A percentile compares a stretch with the other conserved stretches of the same genome.
These are phyloP conservation scores for Allium fistulosum DNA, from an alignment of 106 monocot genomes.

Conservation along the genomic window DNA sequence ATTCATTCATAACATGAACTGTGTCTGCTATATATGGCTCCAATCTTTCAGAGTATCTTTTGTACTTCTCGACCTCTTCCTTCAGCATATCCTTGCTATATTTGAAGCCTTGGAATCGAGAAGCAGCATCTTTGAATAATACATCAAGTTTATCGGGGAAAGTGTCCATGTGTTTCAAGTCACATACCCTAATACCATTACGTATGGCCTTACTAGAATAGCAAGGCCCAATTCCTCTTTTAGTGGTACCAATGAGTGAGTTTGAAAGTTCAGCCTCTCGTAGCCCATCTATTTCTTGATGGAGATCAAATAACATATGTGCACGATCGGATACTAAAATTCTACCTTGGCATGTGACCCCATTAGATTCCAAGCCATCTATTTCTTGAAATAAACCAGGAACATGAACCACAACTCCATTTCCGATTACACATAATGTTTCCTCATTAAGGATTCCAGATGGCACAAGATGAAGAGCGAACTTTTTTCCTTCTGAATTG, in stretches of 20 bases:
- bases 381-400: conserved; percentile 90
- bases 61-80: conserved; percentile 76
- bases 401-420: conserved; percentile 86
- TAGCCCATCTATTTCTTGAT: conserved; percentile 77
- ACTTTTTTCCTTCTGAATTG: conserved; percentile 85
- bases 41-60: conserved; percentile 59
- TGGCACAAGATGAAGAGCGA: conserved; percentile 93
- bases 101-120: conserved; percentile 63
- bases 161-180: conserved; percentile 82
- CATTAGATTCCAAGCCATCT: conserved; percentile 71
- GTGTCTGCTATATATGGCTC: conserved; percentile 84
- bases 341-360: conserved; percentile 62
- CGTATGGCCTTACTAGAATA: conserved; percentile 86
- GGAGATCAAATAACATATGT: conserved; percentile 88
- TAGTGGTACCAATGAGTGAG: conserved; percentile 92
- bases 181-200: conserved; percentile 79
- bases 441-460: conserved; percentile 90
- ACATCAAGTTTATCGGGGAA: conserved; percentile 67
- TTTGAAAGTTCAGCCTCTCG: conserved; percentile 84
- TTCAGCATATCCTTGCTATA: conserved; percentile 44
- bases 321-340: conserved; percentile 93
- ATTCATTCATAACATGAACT: conserved; percentile 67
- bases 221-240: conserved; percentile 90
- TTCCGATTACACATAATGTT: conserved; percentile 82
- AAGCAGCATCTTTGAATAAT: conserved; percentile 70